Evolutionary conservation across 345 rosid species (phyloP).

Genomic region (Populus euphratica): DNA sequence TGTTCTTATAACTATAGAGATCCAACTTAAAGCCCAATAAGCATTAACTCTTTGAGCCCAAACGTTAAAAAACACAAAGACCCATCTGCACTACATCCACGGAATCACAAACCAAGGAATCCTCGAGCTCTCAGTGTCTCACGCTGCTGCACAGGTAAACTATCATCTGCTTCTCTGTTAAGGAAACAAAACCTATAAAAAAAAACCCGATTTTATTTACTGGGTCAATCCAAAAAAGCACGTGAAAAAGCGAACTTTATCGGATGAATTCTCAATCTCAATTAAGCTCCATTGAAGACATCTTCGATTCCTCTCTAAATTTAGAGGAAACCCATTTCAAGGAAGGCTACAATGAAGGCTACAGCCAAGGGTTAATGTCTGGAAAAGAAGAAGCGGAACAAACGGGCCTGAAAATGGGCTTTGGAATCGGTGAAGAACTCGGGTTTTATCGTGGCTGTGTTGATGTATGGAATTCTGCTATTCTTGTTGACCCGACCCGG

Average conservation of each 20-base stretch:
- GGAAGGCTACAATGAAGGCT: constrained; percentile 49
- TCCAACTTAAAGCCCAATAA: too few relatives aligned
- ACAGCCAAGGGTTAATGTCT: constrained; percentile 41
- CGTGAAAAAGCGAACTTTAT: neutral
- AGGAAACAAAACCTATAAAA: too few relatives aligned
- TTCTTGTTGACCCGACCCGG: constrained; percentile 40
- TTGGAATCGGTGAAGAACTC: constrained; percentile 69
- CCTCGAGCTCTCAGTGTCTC: too few relatives aligned
- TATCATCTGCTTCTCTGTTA: too few relatives aligned
- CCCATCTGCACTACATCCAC: too few relatives aligned
- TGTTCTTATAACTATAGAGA: too few relatives aligned
- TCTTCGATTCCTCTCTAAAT: constrained; percentile 49
- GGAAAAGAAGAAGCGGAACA: constrained; percentile 61
- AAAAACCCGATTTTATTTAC: too few relatives aligned
- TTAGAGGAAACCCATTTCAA: constrained; percentile 57
- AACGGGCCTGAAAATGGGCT: constrained; percentile 61
- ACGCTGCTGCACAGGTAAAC: too few relatives aligned
- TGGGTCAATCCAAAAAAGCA: neutral
- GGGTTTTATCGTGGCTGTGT: constrained; percentile 81
- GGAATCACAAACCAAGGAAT: too few relatives aligned
- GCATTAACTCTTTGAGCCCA: too few relatives aligned
- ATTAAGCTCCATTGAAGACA: constrained; percentile 34
- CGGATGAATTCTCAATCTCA: constrained; percentile 27
- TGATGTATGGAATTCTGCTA: constrained; percentile 57
- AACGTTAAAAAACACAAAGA: too few relatives aligned